Conservation (phyloP, 352 stramenopile genomes). For the Phytophthora parvispora region DNA sequence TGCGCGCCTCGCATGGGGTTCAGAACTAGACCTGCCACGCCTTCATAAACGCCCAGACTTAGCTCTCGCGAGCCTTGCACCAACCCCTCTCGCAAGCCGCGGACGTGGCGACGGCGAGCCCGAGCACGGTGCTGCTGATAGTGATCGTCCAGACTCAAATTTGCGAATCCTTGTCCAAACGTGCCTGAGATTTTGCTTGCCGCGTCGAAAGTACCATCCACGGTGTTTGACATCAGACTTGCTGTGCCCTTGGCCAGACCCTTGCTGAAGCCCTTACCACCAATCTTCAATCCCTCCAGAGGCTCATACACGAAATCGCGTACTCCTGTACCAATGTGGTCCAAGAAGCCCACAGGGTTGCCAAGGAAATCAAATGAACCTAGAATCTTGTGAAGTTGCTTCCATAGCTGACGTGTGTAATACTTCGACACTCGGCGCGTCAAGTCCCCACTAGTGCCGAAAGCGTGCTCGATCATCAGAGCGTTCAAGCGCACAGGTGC, state of each 20-base stretch:
- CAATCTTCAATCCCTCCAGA: constrained; percentile 93
- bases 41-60: constrained; percentile 87
- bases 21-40: constrained; percentile 83
- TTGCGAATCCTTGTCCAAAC: constrained; percentile 89
- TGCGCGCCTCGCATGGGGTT: constrained; percentile 87
- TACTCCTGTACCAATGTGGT: constrained; percentile 97
- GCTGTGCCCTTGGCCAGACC: constrained; percentile 89
- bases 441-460: constrained; percentile 89
- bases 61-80: constrained; percentile 89
- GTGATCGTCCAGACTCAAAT: constrained; percentile 88
- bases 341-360: constrained; percentile 91
- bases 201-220: constrained; percentile 90
- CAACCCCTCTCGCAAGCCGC: constrained; percentile 81
- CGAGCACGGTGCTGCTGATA: constrained; percentile 89
- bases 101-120: constrained; percentile 81
- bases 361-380: constrained; percentile 92
- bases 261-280: constrained; percentile 88
- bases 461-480: constrained; percentile 92
- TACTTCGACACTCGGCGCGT: constrained; percentile 90
- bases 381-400: constrained; percentile 91
- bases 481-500: constrained; percentile 87
- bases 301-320: constrained; percentile 98
- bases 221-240: constrained; percentile 88
- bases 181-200: constrained; percentile 91
- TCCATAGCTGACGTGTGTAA: constrained; percentile 91